Base-by-base conservation (phyloP, 1,284 basidiomycete genomes). In the Wolfiporia cocos region DNA sequence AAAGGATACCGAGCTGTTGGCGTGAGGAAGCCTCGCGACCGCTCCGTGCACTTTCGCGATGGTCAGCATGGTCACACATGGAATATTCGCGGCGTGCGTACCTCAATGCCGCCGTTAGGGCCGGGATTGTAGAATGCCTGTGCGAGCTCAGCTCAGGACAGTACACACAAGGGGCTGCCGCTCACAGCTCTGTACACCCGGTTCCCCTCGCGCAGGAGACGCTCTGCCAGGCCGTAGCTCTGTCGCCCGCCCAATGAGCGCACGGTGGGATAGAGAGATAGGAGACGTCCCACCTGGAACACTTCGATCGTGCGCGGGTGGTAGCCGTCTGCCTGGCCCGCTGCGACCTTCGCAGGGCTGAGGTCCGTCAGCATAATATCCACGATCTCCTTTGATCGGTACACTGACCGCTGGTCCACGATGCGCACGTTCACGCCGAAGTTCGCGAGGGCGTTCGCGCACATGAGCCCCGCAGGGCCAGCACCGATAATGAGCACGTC, bases 251-350 rank as follows among this genome's bases (percentile, higher is more conserved):
- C n/a, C 9, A 10, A 15, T 10, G 5, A 9, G 15, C 4, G 4
- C 15, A 10, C 10, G 20, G 6, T 21, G 11, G 9, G 15, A 7
- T 19, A 15, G 9, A 33, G 6, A 10, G 10, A 33, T 17, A 10
- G 9, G 11, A 10, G 17, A 5, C 10, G 21, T 18, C 52, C 28
- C 38, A 77, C 82, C 72, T 86, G 80, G 21, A 92, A 64, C 4
- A 89, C 79, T 59, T 91, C 87, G 38, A 88, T 76, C 1, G 84
- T 86, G 32, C 86, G 72, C 0, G 83, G 83, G 54, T 86, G 82
- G 38, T 89, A 80, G 3, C 85, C 86, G 56, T 90, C 86, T 0
- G 85, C 86, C 54, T 88, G 85, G 12, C 87, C 86, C 7, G 77
- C 76, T 29, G 68, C 56, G 11, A 86, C 72, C 51, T 73, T 78